These are phyloP conservation scores for Oryza brachyantha DNA, from an alignment of 176 grass and related monocot species.

Conservation along the genomic window DNA sequence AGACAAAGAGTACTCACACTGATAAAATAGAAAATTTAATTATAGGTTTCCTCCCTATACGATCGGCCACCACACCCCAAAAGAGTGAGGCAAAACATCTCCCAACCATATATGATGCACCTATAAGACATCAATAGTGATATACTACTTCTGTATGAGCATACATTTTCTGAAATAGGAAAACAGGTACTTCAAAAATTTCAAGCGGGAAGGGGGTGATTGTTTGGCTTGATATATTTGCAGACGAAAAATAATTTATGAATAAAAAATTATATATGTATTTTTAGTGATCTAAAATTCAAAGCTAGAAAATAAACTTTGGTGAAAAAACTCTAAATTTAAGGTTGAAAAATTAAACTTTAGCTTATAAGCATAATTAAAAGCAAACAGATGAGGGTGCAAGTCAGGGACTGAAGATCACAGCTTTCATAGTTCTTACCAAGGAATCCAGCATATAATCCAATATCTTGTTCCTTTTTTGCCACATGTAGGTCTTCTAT, in stretches of 20 bases:
- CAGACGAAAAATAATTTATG: too few species aligned
- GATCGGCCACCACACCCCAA: slow-evolving; percentile 77
- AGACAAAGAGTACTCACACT: slow-evolving; percentile 50
- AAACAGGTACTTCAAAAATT: too few species aligned
- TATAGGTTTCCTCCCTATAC: slow-evolving; percentile 72
- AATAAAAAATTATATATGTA: too few species aligned
- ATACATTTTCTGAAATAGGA: background rate
- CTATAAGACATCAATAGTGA: slow-evolving; percentile 29
- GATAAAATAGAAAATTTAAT: slow-evolving; percentile 55
- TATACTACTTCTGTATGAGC: too few species aligned
- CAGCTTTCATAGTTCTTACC: slow-evolving; percentile 42
- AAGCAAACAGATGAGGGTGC: too few species aligned
- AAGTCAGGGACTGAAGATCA: background rate
- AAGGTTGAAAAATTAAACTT: too few species aligned
- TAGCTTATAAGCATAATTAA: too few species aligned
- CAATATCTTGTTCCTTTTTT: slow-evolving; percentile 82
- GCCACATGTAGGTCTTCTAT: slow-evolving; percentile 72
- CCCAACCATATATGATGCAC: slow-evolving; percentile 77
- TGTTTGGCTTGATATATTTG: too few species aligned
- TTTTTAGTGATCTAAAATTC: too few species aligned
- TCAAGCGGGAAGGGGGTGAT: too few species aligned
- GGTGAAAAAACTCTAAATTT: too few species aligned
- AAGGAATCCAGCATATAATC: slow-evolving; percentile 88
- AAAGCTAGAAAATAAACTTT: too few species aligned
- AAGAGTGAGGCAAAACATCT: slow-evolving; percentile 63